Evolutionary conservation across 2,329 filamentous ascomycete genomes (phyloP), one percentile per base, ranked within the genome.

Genomic region (Tolypocladium cylindrosporum): DNA sequence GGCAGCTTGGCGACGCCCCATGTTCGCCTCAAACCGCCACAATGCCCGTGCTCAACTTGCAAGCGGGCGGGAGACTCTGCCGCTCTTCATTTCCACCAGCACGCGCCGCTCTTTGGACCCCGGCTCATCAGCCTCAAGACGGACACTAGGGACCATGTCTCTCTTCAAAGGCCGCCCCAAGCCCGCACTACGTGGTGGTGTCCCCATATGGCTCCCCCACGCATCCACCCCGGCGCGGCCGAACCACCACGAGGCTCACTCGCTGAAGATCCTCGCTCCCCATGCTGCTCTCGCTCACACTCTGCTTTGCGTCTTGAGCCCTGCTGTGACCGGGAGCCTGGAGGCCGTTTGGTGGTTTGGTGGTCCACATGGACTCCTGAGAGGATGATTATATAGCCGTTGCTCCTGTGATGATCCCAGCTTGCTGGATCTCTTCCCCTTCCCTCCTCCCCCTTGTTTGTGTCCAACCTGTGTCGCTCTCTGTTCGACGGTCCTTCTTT

Each of bases 61-160:
- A 1, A 16, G 37, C 39, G 16, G 7, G 19, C 40, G 40, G 40
- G 27, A 31, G 34, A 10, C 31, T 8, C 14, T 36, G 58, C 52
- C 60, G 60, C 52, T 57, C 55, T 50, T 61, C 58, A 61, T 61
- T 61, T 60, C 55, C 59, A 41, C 54, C 27, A 19, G 42, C 58
- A 42, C n/a, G 52, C 56, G 13, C 19, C 10, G 39, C 48, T 51
- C 24, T 40, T 24, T 19, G 8, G 7, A 11, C 16, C 55, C 34
- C 55, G 13, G 24, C 31, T 51, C 27, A 7, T 3, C 24, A 13
- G 4, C n/a, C 48, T 51, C 21, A 5, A 53, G 16, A 39, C 19
- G 31, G 27, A 51, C 27, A 14, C 42, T 1, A 24, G 34, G 19
- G 19, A 24, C 51, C 21, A 24, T 2, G 34, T n/a, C 19, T n/a